Percentiles rank a stretch among this genome's conserved stretches.
These are phyloP conservation scores for Heimioporus sp. DNA, from an alignment of 768 basidiomycete genomes.

Conservation along the genomic window DNA sequence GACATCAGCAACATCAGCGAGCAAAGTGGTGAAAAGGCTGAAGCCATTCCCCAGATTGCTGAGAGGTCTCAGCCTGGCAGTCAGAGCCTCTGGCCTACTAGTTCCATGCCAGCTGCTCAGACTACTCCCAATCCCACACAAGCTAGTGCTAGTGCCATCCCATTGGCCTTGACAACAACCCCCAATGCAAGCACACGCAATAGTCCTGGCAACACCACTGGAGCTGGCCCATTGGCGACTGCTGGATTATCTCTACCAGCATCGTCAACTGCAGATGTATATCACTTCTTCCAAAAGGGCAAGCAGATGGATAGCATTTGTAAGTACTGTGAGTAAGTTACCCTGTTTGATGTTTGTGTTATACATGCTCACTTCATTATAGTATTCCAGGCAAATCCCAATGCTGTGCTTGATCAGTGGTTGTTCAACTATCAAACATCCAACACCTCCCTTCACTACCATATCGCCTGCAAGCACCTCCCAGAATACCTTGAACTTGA, in stretches of 20 bases:
- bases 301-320: neutral
- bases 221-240: neutral
- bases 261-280: neutral
- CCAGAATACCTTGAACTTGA: neutral
- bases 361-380: neutral
- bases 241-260: neutral
- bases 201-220: neutral
- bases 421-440: neutral
- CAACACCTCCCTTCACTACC: neutral
- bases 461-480: constrained; percentile 3
- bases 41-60: too few relatives aligned
- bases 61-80: too few relatives aligned
- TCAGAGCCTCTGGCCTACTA: too few relatives aligned
- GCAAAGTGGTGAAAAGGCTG: too few relatives aligned
- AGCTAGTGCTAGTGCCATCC: neutral
- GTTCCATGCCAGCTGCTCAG: too few relatives aligned
- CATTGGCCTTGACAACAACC: neutral
- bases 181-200: neutral
- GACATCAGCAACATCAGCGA: too few relatives aligned
- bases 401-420: neutral
- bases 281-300: neutral
- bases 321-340: neutral
- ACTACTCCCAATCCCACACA: neutral
- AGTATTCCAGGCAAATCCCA: neutral
- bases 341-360: neutral